Percentiles rank a stretch among this genome's conserved stretches.
Conservation (phyloP, 345 rosid genomes). For the Rhodamnia rubescens region DNA sequence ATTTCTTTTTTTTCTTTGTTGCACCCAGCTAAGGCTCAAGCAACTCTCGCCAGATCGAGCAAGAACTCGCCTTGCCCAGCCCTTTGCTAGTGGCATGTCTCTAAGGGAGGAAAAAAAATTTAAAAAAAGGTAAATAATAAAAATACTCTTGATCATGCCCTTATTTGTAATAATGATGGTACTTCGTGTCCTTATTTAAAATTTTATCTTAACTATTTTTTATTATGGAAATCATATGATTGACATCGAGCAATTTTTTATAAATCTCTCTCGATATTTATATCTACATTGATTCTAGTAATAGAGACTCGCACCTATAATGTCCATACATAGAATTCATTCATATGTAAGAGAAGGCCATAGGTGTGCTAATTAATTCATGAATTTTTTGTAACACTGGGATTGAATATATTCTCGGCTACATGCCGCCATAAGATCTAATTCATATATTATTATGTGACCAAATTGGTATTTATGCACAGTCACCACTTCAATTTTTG, state of each 20-base stretch:
- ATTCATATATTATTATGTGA: background rate
- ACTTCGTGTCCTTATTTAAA: no score
- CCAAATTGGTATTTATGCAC: background rate
- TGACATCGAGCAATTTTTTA: background rate
- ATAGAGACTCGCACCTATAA: background rate
- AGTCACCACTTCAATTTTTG: background rate
- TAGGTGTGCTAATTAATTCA: background rate
- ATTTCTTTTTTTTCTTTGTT: no score
- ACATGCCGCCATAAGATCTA: accelerated
- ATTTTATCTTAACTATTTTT: no score
- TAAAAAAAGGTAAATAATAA: no score
- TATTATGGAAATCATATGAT: background rate
- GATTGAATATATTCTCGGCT: accelerated
- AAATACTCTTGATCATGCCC: no score
- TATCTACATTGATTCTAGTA: no score
- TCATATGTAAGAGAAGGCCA: background rate
- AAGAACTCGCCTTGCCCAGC: no score
- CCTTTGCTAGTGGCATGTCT: no score
- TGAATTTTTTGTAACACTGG: background rate
- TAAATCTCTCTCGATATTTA: background rate
- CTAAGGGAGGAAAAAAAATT: no score
- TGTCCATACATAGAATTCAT: background rate
- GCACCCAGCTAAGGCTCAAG: accelerated
- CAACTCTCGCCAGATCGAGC: no score
- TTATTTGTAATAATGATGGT: no score